Conservation (phyloP, 441 rosid species). For the Bocquillonia castaneifolia region DNA sequence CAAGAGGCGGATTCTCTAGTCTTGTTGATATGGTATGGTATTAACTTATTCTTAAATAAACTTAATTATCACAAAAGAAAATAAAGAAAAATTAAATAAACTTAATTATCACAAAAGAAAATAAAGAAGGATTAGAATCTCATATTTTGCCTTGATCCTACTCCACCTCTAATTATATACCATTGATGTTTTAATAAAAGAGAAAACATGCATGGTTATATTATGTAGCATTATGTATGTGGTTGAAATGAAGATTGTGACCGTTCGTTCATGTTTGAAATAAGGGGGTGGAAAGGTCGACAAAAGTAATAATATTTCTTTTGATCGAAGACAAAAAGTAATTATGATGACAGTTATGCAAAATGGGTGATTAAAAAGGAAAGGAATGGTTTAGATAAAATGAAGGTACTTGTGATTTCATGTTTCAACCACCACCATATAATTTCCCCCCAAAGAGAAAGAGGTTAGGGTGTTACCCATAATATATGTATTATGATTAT, state of each 20-base stretch:
- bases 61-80: too few relatives aligned
- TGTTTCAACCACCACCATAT: too few relatives aligned
- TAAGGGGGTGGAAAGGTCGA: constrained; percentile 4
- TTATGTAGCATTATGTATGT: too few relatives aligned
- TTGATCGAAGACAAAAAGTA: constrained; percentile 18
- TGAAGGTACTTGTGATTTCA: not conserved
- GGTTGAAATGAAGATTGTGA: not conserved
- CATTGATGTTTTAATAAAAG: too few relatives aligned
- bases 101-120: too few relatives aligned
- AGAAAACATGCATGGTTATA: too few relatives aligned
- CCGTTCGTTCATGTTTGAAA: constrained; percentile 1
- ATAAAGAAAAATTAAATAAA: too few relatives aligned
- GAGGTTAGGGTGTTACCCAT: not conserved
- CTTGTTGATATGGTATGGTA: too few relatives aligned
- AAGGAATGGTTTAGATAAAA: constrained; percentile 24
- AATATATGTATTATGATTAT: not conserved
- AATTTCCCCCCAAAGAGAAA: not conserved
- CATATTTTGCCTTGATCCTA: not conserved
- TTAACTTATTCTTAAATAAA: not conserved
- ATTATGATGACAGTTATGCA: constrained; percentile 13
- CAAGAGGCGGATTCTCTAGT: too few relatives aligned
- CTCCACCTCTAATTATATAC: not conserved
- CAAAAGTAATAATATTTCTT: constrained; percentile 15
- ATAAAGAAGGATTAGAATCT: constrained; percentile 2
- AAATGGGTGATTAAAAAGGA: not conserved